phyloP scores from a whole-genome alignment of 2,329 filamentous ascomycete genomes.

The Arthrobotrys pseudoclavata region DNA sequence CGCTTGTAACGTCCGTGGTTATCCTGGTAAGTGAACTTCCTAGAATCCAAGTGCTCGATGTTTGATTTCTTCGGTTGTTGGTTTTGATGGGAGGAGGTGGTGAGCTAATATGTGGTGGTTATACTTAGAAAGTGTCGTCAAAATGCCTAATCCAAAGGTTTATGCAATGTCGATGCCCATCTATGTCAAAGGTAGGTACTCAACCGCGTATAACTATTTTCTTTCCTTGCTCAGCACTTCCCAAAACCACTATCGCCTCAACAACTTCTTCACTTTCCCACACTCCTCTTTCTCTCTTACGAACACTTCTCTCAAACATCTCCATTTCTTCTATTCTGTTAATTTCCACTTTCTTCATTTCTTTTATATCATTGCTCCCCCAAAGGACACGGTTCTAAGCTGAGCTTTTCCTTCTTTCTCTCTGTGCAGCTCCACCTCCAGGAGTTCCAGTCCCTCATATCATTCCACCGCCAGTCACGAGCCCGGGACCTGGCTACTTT shows the following conservation, averaged over 20 bases:
- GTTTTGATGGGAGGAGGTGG: too few relatives aligned
- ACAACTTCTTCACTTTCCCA: neutral
- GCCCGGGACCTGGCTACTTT: constrained; percentile 15
- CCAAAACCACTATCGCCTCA: neutral
- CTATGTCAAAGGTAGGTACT: constrained; percentile 4
- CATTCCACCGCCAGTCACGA: constrained; percentile 2
- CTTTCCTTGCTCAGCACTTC: neutral
- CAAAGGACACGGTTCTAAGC: neutral
- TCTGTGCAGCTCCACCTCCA: neutral
- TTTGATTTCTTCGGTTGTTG: neutral
- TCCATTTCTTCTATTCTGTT: neutral
- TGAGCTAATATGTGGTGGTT: neutral
- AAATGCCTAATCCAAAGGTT: neutral
- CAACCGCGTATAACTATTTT: neutral
- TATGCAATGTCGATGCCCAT: neutral
- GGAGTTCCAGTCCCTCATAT: neutral
- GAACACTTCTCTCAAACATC: neutral
- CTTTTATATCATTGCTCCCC: neutral
- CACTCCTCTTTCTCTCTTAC: neutral
- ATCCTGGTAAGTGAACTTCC: neutral
- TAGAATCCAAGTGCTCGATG: neutral
- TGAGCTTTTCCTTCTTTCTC: neutral
- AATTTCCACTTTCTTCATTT: neutral
- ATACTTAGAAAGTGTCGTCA: constrained; percentile 13
- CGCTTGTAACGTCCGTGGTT: neutral